phyloP scores from a whole-genome alignment of 1,284 basidiomycete genomes.

The Ganoderma sinense region DNA sequence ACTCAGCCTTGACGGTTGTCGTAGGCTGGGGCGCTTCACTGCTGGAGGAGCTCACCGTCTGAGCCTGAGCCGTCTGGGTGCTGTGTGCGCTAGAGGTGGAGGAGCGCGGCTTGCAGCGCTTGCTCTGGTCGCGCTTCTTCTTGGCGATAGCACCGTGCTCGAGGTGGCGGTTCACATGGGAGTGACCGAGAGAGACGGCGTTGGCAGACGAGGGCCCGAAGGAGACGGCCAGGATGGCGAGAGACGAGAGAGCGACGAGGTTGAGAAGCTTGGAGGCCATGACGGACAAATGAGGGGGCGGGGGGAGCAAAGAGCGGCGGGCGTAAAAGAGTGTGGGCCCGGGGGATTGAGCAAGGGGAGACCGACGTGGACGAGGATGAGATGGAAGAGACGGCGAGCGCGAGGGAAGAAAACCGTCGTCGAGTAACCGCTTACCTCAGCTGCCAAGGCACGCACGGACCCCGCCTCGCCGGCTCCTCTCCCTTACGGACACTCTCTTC shows the following conservation, averaged over 20 bases:
- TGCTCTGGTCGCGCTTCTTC: conserved; percentile 48
- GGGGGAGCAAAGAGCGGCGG: conserved; percentile 32
- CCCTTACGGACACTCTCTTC: neutral
- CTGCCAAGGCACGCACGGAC: conserved; percentile 34
- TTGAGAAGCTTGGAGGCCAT: conserved; percentile 68
- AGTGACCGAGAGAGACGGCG: conserved; percentile 58
- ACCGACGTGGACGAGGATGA: conserved; percentile 29
- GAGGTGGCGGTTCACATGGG: conserved; percentile 32
- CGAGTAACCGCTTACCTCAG: conserved; percentile 31
- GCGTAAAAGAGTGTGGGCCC: conserved; percentile 44
- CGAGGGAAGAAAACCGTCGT: conserved; percentile 32
- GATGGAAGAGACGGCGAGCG: conserved; percentile 21
- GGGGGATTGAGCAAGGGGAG: conserved; percentile 32
- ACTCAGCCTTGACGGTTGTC: conserved; percentile 21
- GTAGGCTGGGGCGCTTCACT: conserved; percentile 24
- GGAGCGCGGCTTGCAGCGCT: conserved; percentile 66
- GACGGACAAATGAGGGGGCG: conserved; percentile 26
- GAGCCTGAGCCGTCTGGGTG: neutral
- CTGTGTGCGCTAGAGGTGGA: conserved; percentile 4
- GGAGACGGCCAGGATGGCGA: conserved; percentile 64
- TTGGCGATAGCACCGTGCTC: conserved; percentile 51
- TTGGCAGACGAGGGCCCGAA: conserved; percentile 53
- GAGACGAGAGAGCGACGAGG: conserved; percentile 61
- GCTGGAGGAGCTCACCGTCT: conserved; percentile 13
- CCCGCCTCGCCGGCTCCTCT: conserved; percentile 8